Base-by-base conservation (phyloP, 164 flowering plant species). In the Brasenia schreberi region DNA sequence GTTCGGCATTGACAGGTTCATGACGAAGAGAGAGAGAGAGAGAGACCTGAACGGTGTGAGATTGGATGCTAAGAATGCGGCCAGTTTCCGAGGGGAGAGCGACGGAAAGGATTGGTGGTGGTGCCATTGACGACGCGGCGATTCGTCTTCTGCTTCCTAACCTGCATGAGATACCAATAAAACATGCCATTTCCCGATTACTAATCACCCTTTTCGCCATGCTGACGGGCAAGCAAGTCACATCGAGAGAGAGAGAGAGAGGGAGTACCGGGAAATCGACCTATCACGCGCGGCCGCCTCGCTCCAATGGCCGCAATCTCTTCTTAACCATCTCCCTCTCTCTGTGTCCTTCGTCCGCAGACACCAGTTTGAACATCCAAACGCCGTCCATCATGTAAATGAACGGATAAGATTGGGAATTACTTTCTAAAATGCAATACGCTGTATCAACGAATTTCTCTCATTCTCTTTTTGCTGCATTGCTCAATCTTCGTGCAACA, bases 41-140 rank as follows among this genome's bases (percentile, higher is more conserved):
- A 11, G n/a, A 60, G 68, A 90, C 97, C 97, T 94, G 99, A 70
- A 91, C 99, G 0, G 99, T 94, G 68, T 94, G 99, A 64, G 99
- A 94, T 66, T 94, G 99, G 71, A 94, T 89, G 72, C 99, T 94
- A 67, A 94, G 95, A 79, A 94, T 90, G 67, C 99, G 90, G 67
- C 99, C 99, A 6, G 96, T 89, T 33, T 79, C 87, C 4, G 99
- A 87, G 1, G 99, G 97, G 59, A 94, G 78, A 64, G 84, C 96
- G 53, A 91, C 63, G 0, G 99, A 87, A n/a, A 94, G 85, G 71
- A 94, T 79, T 66, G 98, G 96, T 19, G 73, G 73, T 6, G 86
- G 89, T 63, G 87, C 82, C 94, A 85, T 87, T 73, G 5, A 66
- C n/a, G 59, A 56, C 59, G 27, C 27, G 76, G 53, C 16, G 56